Evolutionary conservation across 495 filamentous ascomycete genomes (phyloP).

Genomic region (Xylaria intraflava): DNA sequence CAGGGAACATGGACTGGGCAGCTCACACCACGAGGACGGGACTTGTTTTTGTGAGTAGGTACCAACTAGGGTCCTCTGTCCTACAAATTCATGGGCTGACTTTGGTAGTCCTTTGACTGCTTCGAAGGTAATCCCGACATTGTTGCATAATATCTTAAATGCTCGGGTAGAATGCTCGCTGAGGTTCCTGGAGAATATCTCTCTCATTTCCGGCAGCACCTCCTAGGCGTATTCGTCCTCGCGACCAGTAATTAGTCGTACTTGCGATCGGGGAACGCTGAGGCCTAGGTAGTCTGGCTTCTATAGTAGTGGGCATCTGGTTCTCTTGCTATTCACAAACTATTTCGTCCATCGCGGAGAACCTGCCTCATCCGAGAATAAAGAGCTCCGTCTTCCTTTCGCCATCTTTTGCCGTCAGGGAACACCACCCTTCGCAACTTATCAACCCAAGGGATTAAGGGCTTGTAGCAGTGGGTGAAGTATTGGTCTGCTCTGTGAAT

Average conservation of each 20-base stretch:
- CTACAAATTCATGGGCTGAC: background rate
- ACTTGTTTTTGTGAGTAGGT: too few relatives aligned
- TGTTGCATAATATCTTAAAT: conserved; percentile 1
- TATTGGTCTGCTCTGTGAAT: conserved; percentile 4
- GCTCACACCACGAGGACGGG: too few relatives aligned
- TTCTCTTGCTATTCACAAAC: too few relatives aligned
- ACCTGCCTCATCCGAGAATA: too few relatives aligned
- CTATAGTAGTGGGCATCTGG: too few relatives aligned
- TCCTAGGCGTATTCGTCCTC: conserved; percentile 3
- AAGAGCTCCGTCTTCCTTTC: too few relatives aligned
- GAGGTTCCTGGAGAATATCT: conserved; percentile 9
- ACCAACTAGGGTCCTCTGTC: background rate
- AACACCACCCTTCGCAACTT: conserved; percentile 26
- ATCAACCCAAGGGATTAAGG: conserved; percentile 26
- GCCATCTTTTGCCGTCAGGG: conserved; percentile 23
- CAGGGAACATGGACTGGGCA: too few relatives aligned
- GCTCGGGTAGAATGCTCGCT: conserved; percentile 1
- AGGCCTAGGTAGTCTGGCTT: too few relatives aligned
- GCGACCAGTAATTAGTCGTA: conserved; percentile 2
- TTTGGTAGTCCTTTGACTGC: background rate
- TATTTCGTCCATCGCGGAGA: too few relatives aligned
- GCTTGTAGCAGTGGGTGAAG: background rate
- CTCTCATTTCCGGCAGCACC: background rate
- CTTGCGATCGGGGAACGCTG: background rate
- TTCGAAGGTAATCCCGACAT: background rate